phyloP scores from a whole-genome alignment of 495 filamentous ascomycete species.

The Tuber aestivum region DNA sequence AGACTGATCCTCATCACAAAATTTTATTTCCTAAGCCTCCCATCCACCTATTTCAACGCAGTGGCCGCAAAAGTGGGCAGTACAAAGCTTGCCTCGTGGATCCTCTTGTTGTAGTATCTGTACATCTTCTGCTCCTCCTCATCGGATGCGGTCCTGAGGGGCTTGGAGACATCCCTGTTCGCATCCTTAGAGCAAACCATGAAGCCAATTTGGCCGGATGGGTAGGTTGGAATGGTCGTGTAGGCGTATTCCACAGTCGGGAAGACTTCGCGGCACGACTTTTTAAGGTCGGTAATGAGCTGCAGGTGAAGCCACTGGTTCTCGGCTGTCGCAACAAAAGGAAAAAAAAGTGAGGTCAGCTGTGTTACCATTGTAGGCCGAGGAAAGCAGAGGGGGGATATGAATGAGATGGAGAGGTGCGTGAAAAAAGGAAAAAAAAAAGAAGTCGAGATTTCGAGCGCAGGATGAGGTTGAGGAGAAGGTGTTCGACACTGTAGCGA shows the following conservation, averaged over 20 bases:
- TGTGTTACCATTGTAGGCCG: not conserved
- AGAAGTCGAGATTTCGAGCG: slow-evolving; percentile 27
- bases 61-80: slow-evolving; percentile 85
- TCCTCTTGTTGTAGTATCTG: slow-evolving; percentile 91
- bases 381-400: slow-evolving; percentile 12
- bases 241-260: slow-evolving; percentile 96
- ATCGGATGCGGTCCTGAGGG: slow-evolving; percentile 65
- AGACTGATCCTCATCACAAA: slow-evolving; percentile 6
- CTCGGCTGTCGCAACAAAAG: slow-evolving; percentile 59
- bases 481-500: slow-evolving; percentile 24
- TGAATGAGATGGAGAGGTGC: slow-evolving; percentile 11
- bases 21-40: slow-evolving; percentile 9
- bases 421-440: slow-evolving; percentile 12
- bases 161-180: slow-evolving; percentile 71
- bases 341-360: slow-evolving; percentile 14
- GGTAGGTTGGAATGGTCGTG: slow-evolving; percentile 99
- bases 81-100: slow-evolving; percentile 89
- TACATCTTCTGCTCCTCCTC: slow-evolving; percentile 90
- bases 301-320: slow-evolving; percentile 98
- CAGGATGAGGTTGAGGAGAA: slow-evolving; percentile 28
- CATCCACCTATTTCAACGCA: slow-evolving; percentile 54
- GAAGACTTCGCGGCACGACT: slow-evolving; percentile 95
- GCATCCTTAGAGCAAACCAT: slow-evolving; percentile 98
- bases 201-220: slow-evolving; percentile 98
- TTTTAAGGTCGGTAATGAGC: slow-evolving; percentile 85